Evolutionary conservation across 2,329 filamentous ascomycete genomes (phyloP).

Genomic region (Pseudocercospora eumusae): DNA sequence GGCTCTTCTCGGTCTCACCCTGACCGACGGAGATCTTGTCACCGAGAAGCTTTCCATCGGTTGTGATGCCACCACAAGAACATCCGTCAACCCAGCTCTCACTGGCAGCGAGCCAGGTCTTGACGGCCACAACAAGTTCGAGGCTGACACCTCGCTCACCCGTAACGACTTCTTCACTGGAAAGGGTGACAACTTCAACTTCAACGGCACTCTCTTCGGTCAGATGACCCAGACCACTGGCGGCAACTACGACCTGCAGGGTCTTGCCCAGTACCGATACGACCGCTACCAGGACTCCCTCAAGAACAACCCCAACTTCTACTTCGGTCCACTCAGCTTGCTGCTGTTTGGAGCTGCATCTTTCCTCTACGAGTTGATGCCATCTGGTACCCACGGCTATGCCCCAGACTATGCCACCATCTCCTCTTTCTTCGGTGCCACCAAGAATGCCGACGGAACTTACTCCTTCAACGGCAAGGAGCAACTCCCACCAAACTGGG

Average conservation of each 20-base stretch:
- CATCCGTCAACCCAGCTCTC: conserved; percentile 39
- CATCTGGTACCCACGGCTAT: conserved; percentile 39
- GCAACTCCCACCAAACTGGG: conserved; percentile 48
- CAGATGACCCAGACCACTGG: conserved; percentile 39
- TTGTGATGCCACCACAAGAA: conserved; percentile 40
- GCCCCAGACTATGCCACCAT: conserved; percentile 42
- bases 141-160: conserved; percentile 45
- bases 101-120: conserved; percentile 47
- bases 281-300: conserved; percentile 46
- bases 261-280: conserved; percentile 44
- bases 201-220: conserved; percentile 26
- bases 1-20: conserved; percentile 44
- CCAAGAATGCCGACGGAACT: conserved; percentile 42
- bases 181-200: conserved; percentile 43
- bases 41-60: conserved; percentile 49
- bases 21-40: conserved; percentile 45
- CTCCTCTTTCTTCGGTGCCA: conserved; percentile 46
- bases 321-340: conserved; percentile 45
- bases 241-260: conserved; percentile 44
- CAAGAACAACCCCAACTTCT: conserved; percentile 46
- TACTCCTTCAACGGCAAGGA: conserved; percentile 46
- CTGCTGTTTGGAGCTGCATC: conserved; percentile 47
- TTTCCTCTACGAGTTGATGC: conserved; percentile 49
- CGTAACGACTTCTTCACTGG: conserved; percentile 46
- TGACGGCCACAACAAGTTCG: conserved; percentile 50